These are phyloP conservation scores for Nemania bipapillata DNA, from an alignment of 2,329 filamentous ascomycete species.

Conservation along the genomic window DNA sequence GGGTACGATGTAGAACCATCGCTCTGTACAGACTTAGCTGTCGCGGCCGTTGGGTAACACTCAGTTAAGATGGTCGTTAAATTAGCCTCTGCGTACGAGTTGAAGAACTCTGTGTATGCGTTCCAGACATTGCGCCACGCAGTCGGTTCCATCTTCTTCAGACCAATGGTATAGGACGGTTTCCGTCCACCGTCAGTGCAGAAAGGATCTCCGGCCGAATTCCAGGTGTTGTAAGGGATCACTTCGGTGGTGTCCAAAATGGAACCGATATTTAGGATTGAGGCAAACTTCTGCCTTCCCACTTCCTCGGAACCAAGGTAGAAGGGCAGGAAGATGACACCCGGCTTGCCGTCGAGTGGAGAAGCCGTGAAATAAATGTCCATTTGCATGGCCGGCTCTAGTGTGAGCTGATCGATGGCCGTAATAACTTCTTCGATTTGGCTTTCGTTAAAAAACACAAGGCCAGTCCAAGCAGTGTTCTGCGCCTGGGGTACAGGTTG, in stretches of 20 bases:
- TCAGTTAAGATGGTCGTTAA: conserved; percentile 52
- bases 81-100: conserved; percentile 48
- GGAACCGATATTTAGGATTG: conserved; percentile 52
- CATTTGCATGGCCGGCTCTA: conserved; percentile 52
- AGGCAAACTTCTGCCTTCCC: conserved; percentile 50
- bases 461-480: conserved; percentile 45
- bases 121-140: conserved; percentile 56
- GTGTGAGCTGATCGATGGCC: conserved; percentile 52
- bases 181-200: conserved; percentile 55
- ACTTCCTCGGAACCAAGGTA: conserved; percentile 51
- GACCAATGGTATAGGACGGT: conserved; percentile 52
- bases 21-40: conserved; percentile 41
- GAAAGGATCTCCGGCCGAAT: conserved; percentile 53
- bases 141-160: conserved; percentile 51
- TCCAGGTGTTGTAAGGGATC: conserved; percentile 54
- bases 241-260: conserved; percentile 44
- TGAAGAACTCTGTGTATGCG: conserved; percentile 52
- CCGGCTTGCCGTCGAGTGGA: conserved; percentile 35
- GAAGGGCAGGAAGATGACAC: conserved; percentile 49
- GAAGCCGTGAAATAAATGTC: conserved; percentile 50
- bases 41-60: conserved; percentile 52
- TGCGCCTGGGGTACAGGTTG: conserved; percentile 36
- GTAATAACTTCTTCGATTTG: conserved; percentile 51
- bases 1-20: conserved; percentile 42
- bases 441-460: conserved; percentile 42